Evolutionary conservation across 2,329 filamentous ascomycete species (phyloP), one percentile per base, ranked within the genome.

Genomic region (Neocucurbitaria cava): DNA sequence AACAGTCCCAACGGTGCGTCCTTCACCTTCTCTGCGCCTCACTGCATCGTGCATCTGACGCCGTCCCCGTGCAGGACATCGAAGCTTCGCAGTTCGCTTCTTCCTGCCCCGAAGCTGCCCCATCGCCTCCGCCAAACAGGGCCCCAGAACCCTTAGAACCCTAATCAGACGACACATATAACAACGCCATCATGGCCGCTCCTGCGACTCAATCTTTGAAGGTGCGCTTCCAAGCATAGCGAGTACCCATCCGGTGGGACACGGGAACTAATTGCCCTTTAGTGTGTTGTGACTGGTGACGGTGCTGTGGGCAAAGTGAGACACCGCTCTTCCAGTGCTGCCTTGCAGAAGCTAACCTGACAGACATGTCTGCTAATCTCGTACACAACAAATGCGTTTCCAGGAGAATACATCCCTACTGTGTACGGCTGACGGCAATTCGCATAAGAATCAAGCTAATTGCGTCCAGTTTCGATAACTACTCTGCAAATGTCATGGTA

Each of bases 401-500:
- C 95, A n/a, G 95, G 95, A 78, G 95, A 99, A 84, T 99, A 99
- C 80, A 98, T 99, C 70, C 95, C 95, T 66, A 99, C 95, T 70
- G 95, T 99, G 90, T 95, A 81, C 78, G 89, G 64, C 28, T 35
- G 31, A 15, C 50, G 8, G 20, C 40, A 44, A 23, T 10, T 33
- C n/a, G 21, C 31, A 47, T 64, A 42, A 52, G 59, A 41, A 52
- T 20, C 50, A 40, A 48, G 62, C 70, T 75, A 62, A 75, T 52
- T 17, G 26, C 41, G 31, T 46, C 56, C 66, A 96, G 92, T 61
- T 98, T 98, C 80, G 94, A 98, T 77, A 99, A 99, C 82, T 98
- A 98, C 83, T 96, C 94, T 33, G 95, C 95, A 63, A 96, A 92
- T 82, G 95, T 99, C 51, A 97, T 97, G 91, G 95, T 98, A 52